Evolutionary conservation across 441 rosid species (phyloP).

Genomic region (Bruguiera hainesii): DNA sequence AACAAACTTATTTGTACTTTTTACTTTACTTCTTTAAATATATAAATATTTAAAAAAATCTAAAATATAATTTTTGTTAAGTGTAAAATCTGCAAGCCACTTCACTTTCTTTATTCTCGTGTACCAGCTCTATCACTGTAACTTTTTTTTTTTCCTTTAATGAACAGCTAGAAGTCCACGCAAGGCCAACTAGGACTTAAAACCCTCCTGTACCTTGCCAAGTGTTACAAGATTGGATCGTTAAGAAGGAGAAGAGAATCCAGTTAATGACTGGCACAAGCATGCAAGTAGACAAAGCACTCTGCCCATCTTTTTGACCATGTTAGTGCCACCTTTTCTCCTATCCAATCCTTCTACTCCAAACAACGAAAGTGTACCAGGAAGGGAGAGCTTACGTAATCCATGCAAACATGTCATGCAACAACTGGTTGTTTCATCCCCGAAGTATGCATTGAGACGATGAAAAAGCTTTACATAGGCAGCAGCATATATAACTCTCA

Average conservation of each 20-base stretch:
- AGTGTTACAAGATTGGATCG: slow-evolving; percentile 11
- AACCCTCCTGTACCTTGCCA: no score
- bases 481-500: slow-evolving; percentile 12
- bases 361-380: slow-evolving; percentile 9
- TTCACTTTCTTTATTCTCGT: no score
- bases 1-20: no score
- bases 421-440: slow-evolving; percentile 28
- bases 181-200: no score
- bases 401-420: slow-evolving; percentile 41
- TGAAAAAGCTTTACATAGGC: slow-evolving; percentile 3
- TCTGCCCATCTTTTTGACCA: slow-evolving; percentile 52
- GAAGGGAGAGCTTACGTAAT: slow-evolving; percentile 28
- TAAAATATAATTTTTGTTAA: background rate
- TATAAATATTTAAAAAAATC: background rate
- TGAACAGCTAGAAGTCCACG: no score
- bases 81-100: no score
- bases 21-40: background rate
- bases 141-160: no score
- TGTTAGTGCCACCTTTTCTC: slow-evolving; percentile 43
- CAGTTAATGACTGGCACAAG: slow-evolving; percentile 54
- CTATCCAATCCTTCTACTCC: background rate
- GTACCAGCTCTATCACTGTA: no score
- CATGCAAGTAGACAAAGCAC: slow-evolving; percentile 28
- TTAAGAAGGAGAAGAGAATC: slow-evolving; percentile 45
- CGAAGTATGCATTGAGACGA: slow-evolving; percentile 23